Base-by-base conservation (phyloP, 2,329 filamentous ascomycete genomes). In the Scortechinia acanthostroma region DNA sequence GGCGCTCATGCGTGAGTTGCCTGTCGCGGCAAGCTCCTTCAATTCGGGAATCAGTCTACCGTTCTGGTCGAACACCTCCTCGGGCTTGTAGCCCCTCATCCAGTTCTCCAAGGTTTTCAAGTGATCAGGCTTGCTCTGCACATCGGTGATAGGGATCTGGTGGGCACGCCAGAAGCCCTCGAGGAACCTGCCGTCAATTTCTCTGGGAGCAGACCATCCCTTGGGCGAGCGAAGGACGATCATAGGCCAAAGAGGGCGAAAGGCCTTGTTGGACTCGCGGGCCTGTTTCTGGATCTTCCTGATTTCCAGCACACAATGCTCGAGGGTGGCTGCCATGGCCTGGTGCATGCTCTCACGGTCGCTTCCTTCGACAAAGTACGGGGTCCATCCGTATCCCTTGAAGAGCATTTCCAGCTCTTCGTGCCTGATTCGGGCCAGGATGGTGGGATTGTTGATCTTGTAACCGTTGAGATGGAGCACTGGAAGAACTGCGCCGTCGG, bases 401-500 rank as follows among this genome's bases (percentile, higher is more conserved):
- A 91, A 86, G 16, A 91, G 69, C 20, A 73, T 67, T 52, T 80
- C 74, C 4, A 91, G 70, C 63, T 91, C 86, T 49, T 85, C 77
- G 58, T 89, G 84, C 37, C 77, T 77, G 56, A 91, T 83, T 51
- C 86, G 79, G 14, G 86, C 80, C 15, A 90, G 74, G 0, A 91
- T 58, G 3, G 81, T 90, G 5, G 84, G 84, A 61, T 88, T 88
- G 69, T 88, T 87, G 69, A 90, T 90, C 70, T 91, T 91, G 73
- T 90, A 91, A 42, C 86, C 86, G 54, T 91, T 91, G 23, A 91
- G 70, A 60, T 91, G 85, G 10, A 91, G 72, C 4, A 91, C 80
- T 0, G 86, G 86, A 1, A 91, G 71, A 4, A 91, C 86, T 28
- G 85, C 86, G 22, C 86, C 86, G 54, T 90, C 86, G 0, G 76